Evolutionary conservation across 2,329 filamentous ascomycete species (phyloP).

Genomic region (Exophiala oligosperma): DNA sequence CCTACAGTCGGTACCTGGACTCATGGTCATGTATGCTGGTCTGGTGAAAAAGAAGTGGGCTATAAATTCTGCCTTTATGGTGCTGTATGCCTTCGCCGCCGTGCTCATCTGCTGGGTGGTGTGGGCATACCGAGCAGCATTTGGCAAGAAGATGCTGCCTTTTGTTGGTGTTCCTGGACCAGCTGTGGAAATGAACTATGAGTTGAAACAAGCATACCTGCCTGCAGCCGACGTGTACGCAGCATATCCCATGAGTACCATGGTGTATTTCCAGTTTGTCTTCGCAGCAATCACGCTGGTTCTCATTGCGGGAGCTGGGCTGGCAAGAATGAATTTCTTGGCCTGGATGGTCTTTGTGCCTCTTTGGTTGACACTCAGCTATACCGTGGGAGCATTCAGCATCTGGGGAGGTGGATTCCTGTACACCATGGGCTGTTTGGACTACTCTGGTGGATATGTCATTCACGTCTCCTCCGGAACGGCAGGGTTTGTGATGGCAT

Average conservation of each 20-base stretch:
- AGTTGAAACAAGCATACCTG: constrained; percentile 45
- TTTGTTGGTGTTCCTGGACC: constrained; percentile 51
- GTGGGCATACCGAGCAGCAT: constrained; percentile 51
- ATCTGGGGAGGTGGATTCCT: constrained; percentile 51
- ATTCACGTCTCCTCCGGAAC: constrained; percentile 56
- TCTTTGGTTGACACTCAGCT: constrained; percentile 51
- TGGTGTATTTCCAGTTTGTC: constrained; percentile 57
- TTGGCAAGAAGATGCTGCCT: constrained; percentile 51
- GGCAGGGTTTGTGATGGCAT: constrained; percentile 49
- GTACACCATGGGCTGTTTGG: constrained; percentile 48
- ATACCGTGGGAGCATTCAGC: constrained; percentile 43
- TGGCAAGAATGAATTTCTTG: constrained; percentile 52
- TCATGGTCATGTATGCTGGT: constrained; percentile 52
- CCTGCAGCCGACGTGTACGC: constrained; percentile 44
- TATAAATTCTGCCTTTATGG: constrained; percentile 53
- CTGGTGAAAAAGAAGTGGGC: constrained; percentile 49
- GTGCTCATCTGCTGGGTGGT: constrained; percentile 53
- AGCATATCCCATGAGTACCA: constrained; percentile 49
- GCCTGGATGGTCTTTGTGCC: constrained; percentile 56
- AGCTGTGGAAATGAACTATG: constrained; percentile 45
- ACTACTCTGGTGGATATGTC: constrained; percentile 55
- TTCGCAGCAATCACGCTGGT: constrained; percentile 54
- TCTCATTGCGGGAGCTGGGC: constrained; percentile 48
- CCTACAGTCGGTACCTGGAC: constrained; percentile 52
- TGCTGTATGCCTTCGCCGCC: constrained; percentile 51